Conservation (phyloP, 179 eudicot species). For the Spinacia oleracea region DNA sequence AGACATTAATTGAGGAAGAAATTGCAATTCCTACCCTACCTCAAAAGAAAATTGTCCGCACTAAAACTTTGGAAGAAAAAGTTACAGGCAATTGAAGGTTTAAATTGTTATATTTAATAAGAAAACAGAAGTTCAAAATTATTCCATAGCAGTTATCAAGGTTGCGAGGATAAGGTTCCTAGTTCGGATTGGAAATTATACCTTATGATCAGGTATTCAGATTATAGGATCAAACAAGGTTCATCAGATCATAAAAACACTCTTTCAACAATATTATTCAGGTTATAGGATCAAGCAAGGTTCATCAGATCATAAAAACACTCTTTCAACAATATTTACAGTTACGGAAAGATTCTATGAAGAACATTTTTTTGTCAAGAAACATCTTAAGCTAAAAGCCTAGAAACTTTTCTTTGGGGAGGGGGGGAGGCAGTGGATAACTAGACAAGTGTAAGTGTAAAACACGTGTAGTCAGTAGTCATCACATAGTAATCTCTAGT, state of each 20-base stretch:
- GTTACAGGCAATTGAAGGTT: not conserved
- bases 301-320: not conserved
- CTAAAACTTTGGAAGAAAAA: not conserved
- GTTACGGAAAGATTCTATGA: not conserved
- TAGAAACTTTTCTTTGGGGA: not conserved
- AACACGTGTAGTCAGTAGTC: not conserved
- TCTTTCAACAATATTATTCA: not conserved
- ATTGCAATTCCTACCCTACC: not conserved
- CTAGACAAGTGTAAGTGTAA: not conserved
- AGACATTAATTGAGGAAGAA: not conserved
- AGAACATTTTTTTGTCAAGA: not conserved
- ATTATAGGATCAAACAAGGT: not conserved
- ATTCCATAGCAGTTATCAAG: not conserved
- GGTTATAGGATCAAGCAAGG: not conserved
- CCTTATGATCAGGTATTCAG: not conserved
- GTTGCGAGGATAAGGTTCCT: not conserved
- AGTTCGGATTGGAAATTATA: not conserved
- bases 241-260: not conserved
- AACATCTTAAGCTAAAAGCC: not conserved
- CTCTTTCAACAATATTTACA: not conserved
- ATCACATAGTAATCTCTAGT: slow-evolving; percentile 7
- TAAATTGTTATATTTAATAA: too few species aligned
- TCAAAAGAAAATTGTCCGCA: not conserved
- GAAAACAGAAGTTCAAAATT: not conserved
- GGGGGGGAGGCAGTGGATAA: not conserved